Evolutionary conservation across 1,284 basidiomycete species (phyloP).

Genomic region (Clitocybe nebularis): DNA sequence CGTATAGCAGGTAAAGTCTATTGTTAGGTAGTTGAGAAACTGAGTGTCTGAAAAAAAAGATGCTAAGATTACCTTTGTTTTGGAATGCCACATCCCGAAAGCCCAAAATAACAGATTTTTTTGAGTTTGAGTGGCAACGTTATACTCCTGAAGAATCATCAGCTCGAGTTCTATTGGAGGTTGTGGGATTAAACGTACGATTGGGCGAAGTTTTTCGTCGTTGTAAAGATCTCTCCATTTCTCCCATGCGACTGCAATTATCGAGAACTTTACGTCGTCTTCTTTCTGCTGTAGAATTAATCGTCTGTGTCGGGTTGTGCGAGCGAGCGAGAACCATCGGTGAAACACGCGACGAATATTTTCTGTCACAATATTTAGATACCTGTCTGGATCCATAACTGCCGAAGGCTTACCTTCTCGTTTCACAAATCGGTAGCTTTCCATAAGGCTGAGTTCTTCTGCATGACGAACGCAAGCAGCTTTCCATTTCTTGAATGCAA

Average conservation of each 20-base stretch:
- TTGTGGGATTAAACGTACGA: constrained; percentile 40
- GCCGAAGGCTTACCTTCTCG: constrained; percentile 51
- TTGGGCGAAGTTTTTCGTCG: constrained; percentile 56
- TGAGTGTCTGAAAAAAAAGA: no score
- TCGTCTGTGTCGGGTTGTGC: constrained; percentile 54
- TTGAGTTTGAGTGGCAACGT: constrained; percentile 53
- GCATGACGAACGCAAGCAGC: constrained; percentile 53
- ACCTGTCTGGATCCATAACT: not conserved
- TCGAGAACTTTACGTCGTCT: constrained; percentile 50
- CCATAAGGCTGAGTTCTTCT: constrained; percentile 71
- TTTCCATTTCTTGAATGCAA: constrained; percentile 67
- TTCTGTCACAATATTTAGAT: constrained; percentile 38
- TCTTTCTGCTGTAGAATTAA: constrained; percentile 56
- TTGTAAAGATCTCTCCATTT: constrained; percentile 70
- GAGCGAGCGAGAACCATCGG: constrained; percentile 62
- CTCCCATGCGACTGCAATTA: constrained; percentile 61
- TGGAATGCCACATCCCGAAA: constrained; percentile 70
- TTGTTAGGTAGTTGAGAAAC: constrained; percentile 13
- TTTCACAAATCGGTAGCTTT: constrained; percentile 75
- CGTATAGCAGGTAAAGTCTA: constrained; percentile 74
- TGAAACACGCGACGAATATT: constrained; percentile 62
- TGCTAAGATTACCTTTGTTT: constrained; percentile 52
- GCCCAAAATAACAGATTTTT: constrained; percentile 58
- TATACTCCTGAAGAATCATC: constrained; percentile 48
- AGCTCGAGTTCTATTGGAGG: constrained; percentile 1